These are phyloP conservation scores for Colletotrichum melonis DNA, from an alignment of 2,329 filamentous ascomycete genomes.

Conservation along the genomic window DNA sequence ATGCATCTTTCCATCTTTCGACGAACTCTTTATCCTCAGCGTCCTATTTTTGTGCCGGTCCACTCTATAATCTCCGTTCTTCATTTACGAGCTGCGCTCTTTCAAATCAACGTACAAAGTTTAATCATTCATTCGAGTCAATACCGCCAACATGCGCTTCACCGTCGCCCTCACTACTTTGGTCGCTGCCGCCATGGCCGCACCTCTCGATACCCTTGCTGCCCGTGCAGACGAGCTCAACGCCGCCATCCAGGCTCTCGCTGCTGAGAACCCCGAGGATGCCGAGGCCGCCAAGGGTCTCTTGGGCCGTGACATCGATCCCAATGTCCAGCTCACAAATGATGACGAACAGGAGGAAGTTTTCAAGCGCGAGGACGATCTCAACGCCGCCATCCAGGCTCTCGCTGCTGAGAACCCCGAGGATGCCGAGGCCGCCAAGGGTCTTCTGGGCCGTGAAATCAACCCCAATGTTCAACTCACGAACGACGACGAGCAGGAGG, in stretches of 20 bases:
- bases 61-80: not conserved
- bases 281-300: constrained; percentile 4
- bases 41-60: not conserved
- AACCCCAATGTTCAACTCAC: not conserved
- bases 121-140: not conserved
- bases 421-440: constrained; percentile 13
- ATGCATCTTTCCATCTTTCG: not conserved
- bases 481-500: not conserved
- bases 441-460: not conserved
- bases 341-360: constrained; percentile 6
- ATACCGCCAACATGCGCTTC: constrained; percentile 27
- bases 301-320: not conserved
- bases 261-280: constrained; percentile 18
- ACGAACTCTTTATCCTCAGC: not conserved
- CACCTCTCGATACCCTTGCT: constrained; percentile 12
- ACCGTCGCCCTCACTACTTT: constrained; percentile 24
- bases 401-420: constrained; percentile 20
- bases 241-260: constrained; percentile 9
- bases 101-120: not conserved
- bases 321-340: not conserved
- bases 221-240: constrained; percentile 18
- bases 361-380: constrained; percentile 11
- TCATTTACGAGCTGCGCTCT: constrained; percentile 20
- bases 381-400: constrained; percentile 1
- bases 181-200: constrained; percentile 26